A percentile compares a stretch with the other conserved stretches of the same genome.
Conservation (phyloP, 225 moss, liverwort and hornwort species). For the Ulota crispa region DNA sequence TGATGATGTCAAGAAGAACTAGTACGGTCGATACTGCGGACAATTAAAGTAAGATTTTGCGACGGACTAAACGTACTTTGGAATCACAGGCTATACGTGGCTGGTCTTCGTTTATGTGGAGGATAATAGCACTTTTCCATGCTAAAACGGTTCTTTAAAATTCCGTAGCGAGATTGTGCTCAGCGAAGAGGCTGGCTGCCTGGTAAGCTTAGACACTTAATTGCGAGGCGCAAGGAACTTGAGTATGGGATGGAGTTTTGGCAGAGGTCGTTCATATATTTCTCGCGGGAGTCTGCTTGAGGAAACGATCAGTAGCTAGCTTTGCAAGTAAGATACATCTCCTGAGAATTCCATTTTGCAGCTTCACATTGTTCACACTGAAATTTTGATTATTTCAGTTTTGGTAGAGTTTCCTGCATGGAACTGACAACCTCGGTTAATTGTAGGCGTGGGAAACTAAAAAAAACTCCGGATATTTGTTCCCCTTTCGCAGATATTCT, state of each 20-base stretch:
- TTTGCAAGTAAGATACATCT: slow-evolving; percentile 4
- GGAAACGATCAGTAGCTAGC: neutral
- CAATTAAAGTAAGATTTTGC: neutral
- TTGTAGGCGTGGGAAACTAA: neutral
- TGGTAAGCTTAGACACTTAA: neutral
- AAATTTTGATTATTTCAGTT: neutral
- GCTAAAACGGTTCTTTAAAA: neutral
- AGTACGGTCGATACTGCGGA: neutral
- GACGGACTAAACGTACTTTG: neutral
- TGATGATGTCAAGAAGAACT: neutral
- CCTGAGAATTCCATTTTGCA: neutral
- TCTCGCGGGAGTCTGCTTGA: neutral
- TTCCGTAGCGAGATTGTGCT: neutral
- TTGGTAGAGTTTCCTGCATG: slow-evolving; percentile 1
- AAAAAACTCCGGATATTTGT: neutral
- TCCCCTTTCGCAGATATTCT: neutral
- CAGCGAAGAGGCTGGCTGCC: neutral
- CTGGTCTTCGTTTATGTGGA: slow-evolving; percentile 12
- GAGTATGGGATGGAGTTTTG: slow-evolving; percentile 2
- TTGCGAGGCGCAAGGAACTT: neutral
- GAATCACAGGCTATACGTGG: neutral
- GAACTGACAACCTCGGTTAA: neutral
- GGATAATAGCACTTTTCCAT: neutral
- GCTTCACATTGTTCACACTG: neutral
- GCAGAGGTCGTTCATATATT: neutral